Percentiles rank a stretch among this genome's conserved stretches.
These are phyloP conservation scores for Xylaria digitata DNA, from an alignment of 2,329 filamentous ascomycete species.

Conservation along the genomic window DNA sequence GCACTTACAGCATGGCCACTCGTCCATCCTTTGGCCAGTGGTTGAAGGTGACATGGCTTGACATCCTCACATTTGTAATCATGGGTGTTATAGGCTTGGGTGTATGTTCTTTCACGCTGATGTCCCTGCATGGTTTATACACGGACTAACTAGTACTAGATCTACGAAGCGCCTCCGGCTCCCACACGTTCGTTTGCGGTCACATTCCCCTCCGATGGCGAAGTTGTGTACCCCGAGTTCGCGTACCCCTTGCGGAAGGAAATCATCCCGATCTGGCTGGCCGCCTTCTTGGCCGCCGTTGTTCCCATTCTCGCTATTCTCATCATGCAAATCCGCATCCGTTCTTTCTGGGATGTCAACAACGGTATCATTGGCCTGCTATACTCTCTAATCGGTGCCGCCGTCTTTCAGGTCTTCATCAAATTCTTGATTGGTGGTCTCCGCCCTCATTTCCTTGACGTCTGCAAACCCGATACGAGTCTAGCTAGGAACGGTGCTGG, in stretches of 20 bases:
- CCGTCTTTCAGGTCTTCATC: constrained; percentile 81
- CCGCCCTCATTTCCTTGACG: constrained; percentile 76
- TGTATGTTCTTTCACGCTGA: constrained; percentile 56
- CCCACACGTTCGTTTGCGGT: constrained; percentile 77
- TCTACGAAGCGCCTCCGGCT: constrained; percentile 73
- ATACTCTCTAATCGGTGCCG: constrained; percentile 75
- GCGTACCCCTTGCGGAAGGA: constrained; percentile 77
- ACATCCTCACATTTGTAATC: constrained; percentile 73
- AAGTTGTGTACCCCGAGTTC: constrained; percentile 76
- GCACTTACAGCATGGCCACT: constrained; percentile 57
- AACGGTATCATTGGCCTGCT: constrained; percentile 76
- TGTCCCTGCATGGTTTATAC: background rate
- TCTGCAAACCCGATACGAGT: constrained; percentile 72
- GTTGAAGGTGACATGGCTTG: constrained; percentile 74
- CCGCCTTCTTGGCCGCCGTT: constrained; percentile 72
- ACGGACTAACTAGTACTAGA: constrained; percentile 51
- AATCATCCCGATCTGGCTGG: constrained; percentile 77
- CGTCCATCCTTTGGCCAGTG: constrained; percentile 75
- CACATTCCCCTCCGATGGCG: constrained; percentile 69
- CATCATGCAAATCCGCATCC: constrained; percentile 73
- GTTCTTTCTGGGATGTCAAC: constrained; percentile 77
- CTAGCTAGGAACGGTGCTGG: constrained; percentile 51
- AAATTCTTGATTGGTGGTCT: constrained; percentile 81
- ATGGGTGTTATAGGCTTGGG: constrained; percentile 76
- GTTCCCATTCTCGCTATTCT: constrained; percentile 75